Evolutionary conservation across 2,329 filamentous ascomycete genomes (phyloP).

Genomic region (Cryoendolithus antarcticus): DNA sequence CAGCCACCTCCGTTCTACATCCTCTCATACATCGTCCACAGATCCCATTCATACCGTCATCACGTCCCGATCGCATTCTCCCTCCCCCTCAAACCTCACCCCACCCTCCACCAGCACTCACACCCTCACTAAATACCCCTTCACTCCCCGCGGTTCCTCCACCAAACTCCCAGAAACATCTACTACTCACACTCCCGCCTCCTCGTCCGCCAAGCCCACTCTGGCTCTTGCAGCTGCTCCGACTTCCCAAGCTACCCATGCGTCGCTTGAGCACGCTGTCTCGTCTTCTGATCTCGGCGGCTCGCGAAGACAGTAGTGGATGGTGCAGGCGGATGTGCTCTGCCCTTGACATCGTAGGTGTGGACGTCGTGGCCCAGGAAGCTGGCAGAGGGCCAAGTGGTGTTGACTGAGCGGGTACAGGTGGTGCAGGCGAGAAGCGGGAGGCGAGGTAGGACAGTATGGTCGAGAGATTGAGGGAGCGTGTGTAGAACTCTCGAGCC

Average conservation of each 20-base stretch:
- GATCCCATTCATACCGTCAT: no score
- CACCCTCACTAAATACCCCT: constrained; percentile 36
- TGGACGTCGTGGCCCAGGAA: constrained; percentile 23
- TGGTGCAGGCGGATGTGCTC: constrained; percentile 82
- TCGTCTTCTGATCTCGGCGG: constrained; percentile 19
- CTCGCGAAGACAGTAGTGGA: constrained; percentile 57
- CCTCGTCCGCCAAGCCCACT: constrained; percentile 57
- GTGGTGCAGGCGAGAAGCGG: constrained; percentile 49
- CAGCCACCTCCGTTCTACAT: no score
- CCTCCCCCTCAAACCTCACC: constrained; percentile 48
- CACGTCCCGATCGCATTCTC: no score
- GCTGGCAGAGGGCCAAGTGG: constrained; percentile 16
- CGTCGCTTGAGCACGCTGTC: constrained; percentile 28
- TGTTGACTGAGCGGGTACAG: constrained; percentile 14
- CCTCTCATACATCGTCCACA: no score
- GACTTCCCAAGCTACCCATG: constrained; percentile 19
- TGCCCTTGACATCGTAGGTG: constrained; percentile 59
- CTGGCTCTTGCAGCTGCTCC: constrained; percentile 68
- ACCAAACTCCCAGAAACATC: constrained; percentile 89
- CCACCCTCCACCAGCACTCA: constrained; percentile 49
- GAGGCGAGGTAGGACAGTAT: constrained; percentile 79
- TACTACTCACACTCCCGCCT: constrained; percentile 45
- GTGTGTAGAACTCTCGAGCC: constrained; percentile 77
- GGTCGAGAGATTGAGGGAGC: constrained; percentile 77
- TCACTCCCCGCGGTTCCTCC: constrained; percentile 53